These are phyloP conservation scores for Hura crepitans DNA, from an alignment of 441 rosid species.

Conservation along the genomic window DNA sequence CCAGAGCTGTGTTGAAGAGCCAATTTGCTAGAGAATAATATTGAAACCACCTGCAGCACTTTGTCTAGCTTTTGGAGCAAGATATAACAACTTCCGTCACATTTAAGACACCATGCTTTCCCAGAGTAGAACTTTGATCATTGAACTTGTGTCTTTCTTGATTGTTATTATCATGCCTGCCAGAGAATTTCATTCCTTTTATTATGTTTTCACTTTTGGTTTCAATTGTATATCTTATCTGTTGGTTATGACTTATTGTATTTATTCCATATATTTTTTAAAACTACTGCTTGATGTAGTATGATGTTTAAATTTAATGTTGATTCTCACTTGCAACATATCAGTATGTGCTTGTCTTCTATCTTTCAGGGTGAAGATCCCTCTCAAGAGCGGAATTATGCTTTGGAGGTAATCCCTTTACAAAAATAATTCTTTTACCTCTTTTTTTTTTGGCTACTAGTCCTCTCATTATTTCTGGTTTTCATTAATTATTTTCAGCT, in stretches of 20 bases:
- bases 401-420: conserved; percentile 50
- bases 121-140: neutral
- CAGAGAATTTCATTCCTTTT: neutral
- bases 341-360: conserved; percentile 11
- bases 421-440: neutral
- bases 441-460: neutral
- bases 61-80: neutral
- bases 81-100: neutral
- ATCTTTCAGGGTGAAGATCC: conserved; percentile 71
- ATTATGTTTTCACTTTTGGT: neutral
- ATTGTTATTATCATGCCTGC: neutral
- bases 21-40: neutral
- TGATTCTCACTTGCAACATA: neutral
- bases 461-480: neutral
- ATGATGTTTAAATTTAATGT: neutral
- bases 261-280: neutral
- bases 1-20: no score
- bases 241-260: neutral
- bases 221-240: neutral
- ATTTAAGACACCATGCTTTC: neutral
- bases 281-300: neutral
- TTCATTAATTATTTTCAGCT: neutral
- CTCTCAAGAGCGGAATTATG: conserved; percentile 49
- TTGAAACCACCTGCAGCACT: neutral
- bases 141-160: neutral